Conservation (phyloP, 495 filamentous ascomycete genomes). For the Aspergillus coremiiformis region DNA sequence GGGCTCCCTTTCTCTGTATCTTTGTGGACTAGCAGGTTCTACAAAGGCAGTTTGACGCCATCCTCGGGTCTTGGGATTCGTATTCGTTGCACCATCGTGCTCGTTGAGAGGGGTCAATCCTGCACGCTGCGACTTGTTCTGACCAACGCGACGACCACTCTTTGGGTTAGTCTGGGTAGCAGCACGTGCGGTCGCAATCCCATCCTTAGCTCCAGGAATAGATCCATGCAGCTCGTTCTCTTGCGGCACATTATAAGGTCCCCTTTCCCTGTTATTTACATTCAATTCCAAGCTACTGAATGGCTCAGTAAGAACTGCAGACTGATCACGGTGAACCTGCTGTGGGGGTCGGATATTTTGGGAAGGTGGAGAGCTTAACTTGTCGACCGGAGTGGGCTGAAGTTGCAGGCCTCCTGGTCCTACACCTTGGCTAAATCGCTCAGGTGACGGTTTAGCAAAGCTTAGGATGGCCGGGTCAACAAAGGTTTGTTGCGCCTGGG, state of each 20-base stretch:
- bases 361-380: not conserved
- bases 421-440: constrained; percentile 5
- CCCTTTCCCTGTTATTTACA: constrained; percentile 12
- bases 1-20: constrained; percentile 16
- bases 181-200: not conserved
- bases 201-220: constrained; percentile 5
- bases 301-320: constrained; percentile 31
- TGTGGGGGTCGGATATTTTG: constrained; percentile 7
- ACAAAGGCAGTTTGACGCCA: constrained; percentile 82
- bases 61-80: constrained; percentile 51
- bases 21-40: constrained; percentile 43
- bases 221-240: constrained; percentile 14
- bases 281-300: constrained; percentile 38
- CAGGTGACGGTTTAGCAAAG: constrained; percentile 29
- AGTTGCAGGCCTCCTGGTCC: not conserved
- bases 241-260: constrained; percentile 6
- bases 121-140: constrained; percentile 15
- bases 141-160: constrained; percentile 31
- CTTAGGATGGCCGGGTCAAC: constrained; percentile 52
- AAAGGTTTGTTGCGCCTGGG: constrained; percentile 27
- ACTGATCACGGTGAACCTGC: constrained; percentile 9
- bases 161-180: constrained; percentile 9
- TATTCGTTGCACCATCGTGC: constrained; percentile 31
- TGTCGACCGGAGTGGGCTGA: constrained; percentile 1
- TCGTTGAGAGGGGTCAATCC: constrained; percentile 16